Conservation (phyloP, 2,329 filamentous ascomycete genomes). For the Talaromyces sp. region DNA sequence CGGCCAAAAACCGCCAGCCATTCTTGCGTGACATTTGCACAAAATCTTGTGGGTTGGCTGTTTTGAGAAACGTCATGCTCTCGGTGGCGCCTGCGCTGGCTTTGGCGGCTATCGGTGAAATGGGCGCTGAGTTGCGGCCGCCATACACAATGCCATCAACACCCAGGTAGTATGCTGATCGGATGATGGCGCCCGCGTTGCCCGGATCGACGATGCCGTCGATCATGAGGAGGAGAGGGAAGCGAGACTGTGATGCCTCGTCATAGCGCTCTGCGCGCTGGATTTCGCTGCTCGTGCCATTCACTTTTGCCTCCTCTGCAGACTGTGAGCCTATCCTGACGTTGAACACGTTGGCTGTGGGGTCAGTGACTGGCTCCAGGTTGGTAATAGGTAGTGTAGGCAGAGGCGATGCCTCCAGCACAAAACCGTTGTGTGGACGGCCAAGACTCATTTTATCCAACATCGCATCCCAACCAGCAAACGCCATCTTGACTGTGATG, state of each 20-base stretch:
- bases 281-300: constrained; percentile 57
- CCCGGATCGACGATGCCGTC: constrained; percentile 66
- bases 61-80: constrained; percentile 65
- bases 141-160: constrained; percentile 77
- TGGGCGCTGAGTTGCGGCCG: constrained; percentile 63
- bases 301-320: constrained; percentile 66
- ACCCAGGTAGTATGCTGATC: constrained; percentile 85
- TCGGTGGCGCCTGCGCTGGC: constrained; percentile 85
- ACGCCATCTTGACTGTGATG: constrained; percentile 56
- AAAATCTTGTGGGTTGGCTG: constrained; percentile 64
- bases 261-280: constrained; percentile 17
- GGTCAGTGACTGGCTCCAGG: constrained; percentile 47
- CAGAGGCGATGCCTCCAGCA: constrained; percentile 80
- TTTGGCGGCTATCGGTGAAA: constrained; percentile 76
- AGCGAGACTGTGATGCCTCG: constrained; percentile 19
- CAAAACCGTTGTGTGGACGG: constrained; percentile 81
- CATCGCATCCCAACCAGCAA: constrained; percentile 56
- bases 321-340: constrained; percentile 62
- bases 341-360: constrained; percentile 48
- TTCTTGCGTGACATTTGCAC: constrained; percentile 59
- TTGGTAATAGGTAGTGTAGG: constrained; percentile 62
- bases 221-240: constrained; percentile 38
- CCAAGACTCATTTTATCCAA: constrained; percentile 79
- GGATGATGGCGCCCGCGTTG: constrained; percentile 83
- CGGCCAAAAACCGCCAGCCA: constrained; percentile 81